phyloP scores from a whole-genome alignment of 2,329 filamentous ascomycete genomes.

The Phymatotrichopsis omnivora region DNA sequence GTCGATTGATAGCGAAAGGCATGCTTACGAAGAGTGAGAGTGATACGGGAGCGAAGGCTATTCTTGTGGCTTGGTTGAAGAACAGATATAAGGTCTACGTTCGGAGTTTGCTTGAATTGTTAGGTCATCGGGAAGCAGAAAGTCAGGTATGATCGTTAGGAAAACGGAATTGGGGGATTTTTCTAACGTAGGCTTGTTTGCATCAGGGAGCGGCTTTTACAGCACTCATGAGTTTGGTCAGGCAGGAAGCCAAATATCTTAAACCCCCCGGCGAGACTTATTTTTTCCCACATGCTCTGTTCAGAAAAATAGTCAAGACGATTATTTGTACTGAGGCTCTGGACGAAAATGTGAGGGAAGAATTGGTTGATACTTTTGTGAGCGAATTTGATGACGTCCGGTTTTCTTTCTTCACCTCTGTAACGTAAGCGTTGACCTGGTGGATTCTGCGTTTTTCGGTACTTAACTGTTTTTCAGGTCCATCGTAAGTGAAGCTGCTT shows the following conservation, averaged over 20 bases:
- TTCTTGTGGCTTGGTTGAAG: conserved; percentile 69
- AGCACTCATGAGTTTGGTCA: conserved; percentile 71
- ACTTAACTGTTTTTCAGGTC: conserved; percentile 30
- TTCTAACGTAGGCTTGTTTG: neutral
- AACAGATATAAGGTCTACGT: conserved; percentile 64
- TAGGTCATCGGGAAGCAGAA: conserved; percentile 51
- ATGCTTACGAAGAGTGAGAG: conserved; percentile 55
- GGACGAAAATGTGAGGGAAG: conserved; percentile 51
- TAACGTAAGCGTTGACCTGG: no score
- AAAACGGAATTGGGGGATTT: neutral
- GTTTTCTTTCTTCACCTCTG: conserved; percentile 66
- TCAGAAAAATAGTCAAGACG: conserved; percentile 53
- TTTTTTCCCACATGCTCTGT: conserved; percentile 57
- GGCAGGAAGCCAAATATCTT: conserved; percentile 60
- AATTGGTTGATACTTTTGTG: conserved; percentile 69
- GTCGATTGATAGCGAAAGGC: conserved; percentile 66
- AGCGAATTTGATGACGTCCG: conserved; percentile 74
- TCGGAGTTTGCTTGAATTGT: conserved; percentile 48
- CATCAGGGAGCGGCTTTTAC: conserved; percentile 58
- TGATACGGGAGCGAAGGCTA: conserved; percentile 59
- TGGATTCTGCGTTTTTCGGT: conserved; percentile 30
- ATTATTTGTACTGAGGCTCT: conserved; percentile 48
- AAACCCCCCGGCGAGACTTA: conserved; percentile 50
- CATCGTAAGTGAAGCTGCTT: conserved; percentile 32
- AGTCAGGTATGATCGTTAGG: conserved; percentile 37